Evolutionary conservation across 768 basidiomycete species (phyloP), one percentile per base, ranked within the genome.

Genomic region (Trametes gibbosa): DNA sequence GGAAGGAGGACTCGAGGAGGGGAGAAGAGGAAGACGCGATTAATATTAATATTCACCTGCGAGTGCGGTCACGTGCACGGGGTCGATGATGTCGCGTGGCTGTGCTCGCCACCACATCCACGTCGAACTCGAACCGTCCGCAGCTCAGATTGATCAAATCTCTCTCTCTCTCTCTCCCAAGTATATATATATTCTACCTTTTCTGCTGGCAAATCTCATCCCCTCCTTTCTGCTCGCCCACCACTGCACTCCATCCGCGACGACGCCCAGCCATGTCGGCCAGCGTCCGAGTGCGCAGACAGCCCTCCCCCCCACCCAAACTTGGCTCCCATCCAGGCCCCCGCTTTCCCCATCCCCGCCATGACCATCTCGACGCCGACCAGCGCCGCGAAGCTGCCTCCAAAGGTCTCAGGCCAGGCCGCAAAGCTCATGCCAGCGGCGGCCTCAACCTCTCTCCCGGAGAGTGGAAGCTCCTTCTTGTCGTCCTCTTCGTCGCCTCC

Each of bases 311-410:
- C 9, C 84, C 85, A 13, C 79, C 79, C 39, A 73, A 73, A 59
- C 37, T 14, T 14, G 75, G 42, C 70, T 62, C 72, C 64, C 61
- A 45, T n/a, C 47, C 70, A 59, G 34, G 65, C 39, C 81, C 81
- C 67, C 76, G 85, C 67, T 89, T 87, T 75, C 88, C 88, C 29
- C 81, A 87, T 69, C 71, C 80, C 17, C 76, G 81, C 62, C 80
- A 85, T 58, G 85, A 85, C 67, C 81, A 84, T 70, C 70, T 90
- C n/a, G 86, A 88, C 67, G 89, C 90, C 23, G 90, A 92, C 72
- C 81, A 80, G 67, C 80, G 86, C 53, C 78, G 86, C 63, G 84
- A 82, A 34, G 85, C 85, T 17, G 89, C 86, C 1, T 81, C 86
- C n/a, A 82, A 82, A 63, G 85, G 87, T 2, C 81, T 82, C 56